Conservation (phyloP, 176 grass and related monocot species). For the Aegilops sharonensis region DNA sequence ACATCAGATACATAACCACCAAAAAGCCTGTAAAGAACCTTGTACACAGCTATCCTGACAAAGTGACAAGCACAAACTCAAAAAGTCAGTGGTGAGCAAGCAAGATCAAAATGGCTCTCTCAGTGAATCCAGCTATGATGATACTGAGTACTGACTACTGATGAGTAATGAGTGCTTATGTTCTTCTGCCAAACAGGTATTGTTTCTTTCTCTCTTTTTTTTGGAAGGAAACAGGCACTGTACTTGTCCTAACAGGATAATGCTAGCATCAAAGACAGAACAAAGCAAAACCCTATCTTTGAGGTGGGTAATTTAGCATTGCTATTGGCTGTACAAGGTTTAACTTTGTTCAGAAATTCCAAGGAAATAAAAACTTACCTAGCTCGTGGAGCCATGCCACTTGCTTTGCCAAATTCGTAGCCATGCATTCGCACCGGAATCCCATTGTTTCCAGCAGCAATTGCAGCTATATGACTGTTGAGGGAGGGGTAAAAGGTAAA, state of each 20-base stretch:
- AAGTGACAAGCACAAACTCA: constrained; percentile 13
- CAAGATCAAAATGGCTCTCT: constrained; percentile 8
- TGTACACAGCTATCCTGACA: constrained; percentile 91
- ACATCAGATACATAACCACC: constrained; percentile 98
- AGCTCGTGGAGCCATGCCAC: constrained; percentile 97
- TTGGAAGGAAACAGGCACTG: neutral
- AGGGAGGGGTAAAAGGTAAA: constrained; percentile 19
- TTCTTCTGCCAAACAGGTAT: neutral
- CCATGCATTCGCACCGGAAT: constrained; percentile 94
- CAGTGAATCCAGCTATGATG: neutral
- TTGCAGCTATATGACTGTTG: constrained; percentile 88
- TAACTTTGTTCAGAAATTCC: neutral
- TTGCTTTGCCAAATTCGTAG: constrained; percentile 90
- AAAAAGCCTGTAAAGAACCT: constrained; percentile 97
- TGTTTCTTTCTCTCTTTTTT: neutral
- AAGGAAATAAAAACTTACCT: constrained; percentile 48
- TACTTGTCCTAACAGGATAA: neutral
- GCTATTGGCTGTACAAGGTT: neutral
- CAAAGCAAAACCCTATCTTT: neutral
- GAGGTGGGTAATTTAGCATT: constrained; percentile 2
- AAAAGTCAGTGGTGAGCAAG: neutral
- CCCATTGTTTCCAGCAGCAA: constrained; percentile 99
- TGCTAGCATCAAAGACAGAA: neutral
- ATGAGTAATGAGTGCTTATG: neutral
- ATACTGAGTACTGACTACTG: neutral